Conservation (phyloP, 768 basidiomycete species). For the Naganishia antarctica region DNA sequence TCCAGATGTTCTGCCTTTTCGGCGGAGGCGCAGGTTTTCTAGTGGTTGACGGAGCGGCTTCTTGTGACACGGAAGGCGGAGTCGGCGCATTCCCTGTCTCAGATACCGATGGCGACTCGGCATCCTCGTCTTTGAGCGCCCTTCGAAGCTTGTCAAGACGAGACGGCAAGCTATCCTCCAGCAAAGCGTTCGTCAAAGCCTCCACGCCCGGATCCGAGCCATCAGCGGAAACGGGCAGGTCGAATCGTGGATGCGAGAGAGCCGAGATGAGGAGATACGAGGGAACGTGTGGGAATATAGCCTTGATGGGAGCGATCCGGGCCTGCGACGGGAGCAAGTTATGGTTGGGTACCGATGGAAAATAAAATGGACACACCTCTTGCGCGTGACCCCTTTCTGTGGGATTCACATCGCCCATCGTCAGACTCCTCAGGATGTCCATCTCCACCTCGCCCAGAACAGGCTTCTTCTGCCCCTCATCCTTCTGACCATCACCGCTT, state of each 20-base stretch:
- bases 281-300: constrained; percentile 42
- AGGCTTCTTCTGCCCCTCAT: background rate
- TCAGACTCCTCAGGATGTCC: constrained; percentile 19
- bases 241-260: constrained; percentile 38
- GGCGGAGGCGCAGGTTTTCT: background rate
- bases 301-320: constrained; percentile 31
- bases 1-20: constrained; percentile 62
- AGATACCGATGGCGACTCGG: background rate
- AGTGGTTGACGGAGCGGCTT: background rate
- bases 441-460: constrained; percentile 24
- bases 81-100: no score
- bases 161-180: constrained; percentile 60
- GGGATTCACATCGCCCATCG: constrained; percentile 1
- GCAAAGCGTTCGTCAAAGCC: constrained; percentile 40
- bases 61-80: background rate
- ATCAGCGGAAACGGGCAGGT: constrained; percentile 29
- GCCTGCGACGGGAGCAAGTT: background rate
- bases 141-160: constrained; percentile 62
- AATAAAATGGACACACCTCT: background rate
- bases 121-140: constrained; percentile 29
- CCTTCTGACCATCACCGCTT: background rate
- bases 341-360: background rate
- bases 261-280: constrained; percentile 36
- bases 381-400: constrained; percentile 5
- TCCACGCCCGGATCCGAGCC: constrained; percentile 34